Evolutionary conservation across 805 yeast genomes (phyloP), one percentile per base, ranked within the genome.

Genomic region (Candida xyloterini): DNA sequence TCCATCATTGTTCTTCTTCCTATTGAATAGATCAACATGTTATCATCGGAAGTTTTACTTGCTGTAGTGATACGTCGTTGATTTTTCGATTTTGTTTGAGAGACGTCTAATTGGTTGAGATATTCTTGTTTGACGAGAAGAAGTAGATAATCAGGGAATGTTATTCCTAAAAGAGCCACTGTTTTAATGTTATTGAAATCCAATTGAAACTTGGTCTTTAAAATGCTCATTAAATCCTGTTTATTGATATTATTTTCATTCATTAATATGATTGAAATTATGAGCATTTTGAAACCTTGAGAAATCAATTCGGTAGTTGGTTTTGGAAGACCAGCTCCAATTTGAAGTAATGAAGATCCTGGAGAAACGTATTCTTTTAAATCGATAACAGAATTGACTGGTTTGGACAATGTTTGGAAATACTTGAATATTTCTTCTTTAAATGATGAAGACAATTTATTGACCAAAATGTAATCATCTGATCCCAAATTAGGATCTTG

Each of bases 1-100:
- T 63, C 67, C 2, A 40, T 45, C 11, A 48, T 25, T 2, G 60
- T 38, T 25, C 66, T 40, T 33, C 63, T 40, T 7, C 67, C 68
- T 5, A 64, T 23, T 7, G 56, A 52, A 23, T 50, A 48, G 16
- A 53, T 50, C 39, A 52, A 46, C 47, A 50, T 37, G 27, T 44
- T 44, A 29, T 53, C 60, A 21, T 57, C 60, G 15, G 51, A 43
- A n/a, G 28, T 38, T 25, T 37, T 40, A 4, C 41, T 47, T 8
- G 24, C 27, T 26, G 34, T 21, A 11, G 39, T 32, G n/a, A 38
- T 14, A 9, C 45, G 37, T 21, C 47, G 23, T 33, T 21, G 41
- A 16, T 16, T 26, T 33, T 13, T 34, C 33, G 30, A 24, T 28
- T 34, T 35, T 41, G 15, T 27, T 34, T 43, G 48, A 13, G 57